Conservation (phyloP, 2,329 filamentous ascomycete species). For the Fusarium nisikadoi region DNA sequence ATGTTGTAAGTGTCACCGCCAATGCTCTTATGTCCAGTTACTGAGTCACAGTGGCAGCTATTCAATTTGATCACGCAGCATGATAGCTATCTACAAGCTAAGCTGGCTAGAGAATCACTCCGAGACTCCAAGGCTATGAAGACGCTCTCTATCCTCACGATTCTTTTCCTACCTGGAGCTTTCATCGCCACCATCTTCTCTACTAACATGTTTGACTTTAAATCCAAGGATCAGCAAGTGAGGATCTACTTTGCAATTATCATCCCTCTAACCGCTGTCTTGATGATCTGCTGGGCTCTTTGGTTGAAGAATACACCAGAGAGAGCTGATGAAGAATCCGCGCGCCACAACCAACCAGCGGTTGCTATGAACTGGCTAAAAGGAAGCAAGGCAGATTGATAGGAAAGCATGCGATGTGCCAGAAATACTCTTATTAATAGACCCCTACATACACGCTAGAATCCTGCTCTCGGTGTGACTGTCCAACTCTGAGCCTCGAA, state of each 20-base stretch:
- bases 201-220: not conserved
- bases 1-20: not conserved
- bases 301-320: not conserved
- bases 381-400: not conserved
- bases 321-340: not conserved
- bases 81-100: not conserved
- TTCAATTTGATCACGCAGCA: not conserved
- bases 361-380: not conserved
- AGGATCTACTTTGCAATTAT: not conserved
- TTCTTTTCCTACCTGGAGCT: not conserved
- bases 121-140: not conserved
- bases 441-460: not conserved
- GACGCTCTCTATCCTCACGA: not conserved
- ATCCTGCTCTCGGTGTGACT: not conserved
- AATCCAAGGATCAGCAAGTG: not conserved
- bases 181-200: not conserved
- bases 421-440: not conserved
- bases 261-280: accelerated
- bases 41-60: not conserved
- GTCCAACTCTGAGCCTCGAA: not conserved
- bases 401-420: accelerated
- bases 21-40: not conserved
- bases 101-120: not conserved
- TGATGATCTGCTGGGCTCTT: not conserved
- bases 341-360: accelerated